Evolutionary conservation across 2,329 filamentous ascomycete genomes (phyloP), one percentile per base, ranked within the genome.

Genomic region (Xylaria hypoxylon): DNA sequence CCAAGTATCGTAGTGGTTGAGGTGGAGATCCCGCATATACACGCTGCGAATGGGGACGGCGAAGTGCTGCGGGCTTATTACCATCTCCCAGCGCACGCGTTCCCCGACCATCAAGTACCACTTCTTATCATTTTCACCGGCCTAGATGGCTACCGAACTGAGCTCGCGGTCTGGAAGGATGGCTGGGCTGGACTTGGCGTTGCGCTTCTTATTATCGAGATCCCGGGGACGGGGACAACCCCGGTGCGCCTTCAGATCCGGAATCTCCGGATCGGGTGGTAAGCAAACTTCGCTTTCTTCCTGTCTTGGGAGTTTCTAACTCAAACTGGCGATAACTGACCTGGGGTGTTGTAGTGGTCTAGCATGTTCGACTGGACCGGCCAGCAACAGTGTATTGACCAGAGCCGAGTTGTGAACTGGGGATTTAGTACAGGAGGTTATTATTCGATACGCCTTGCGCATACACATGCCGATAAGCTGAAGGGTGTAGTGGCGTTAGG

Each of bases 351-450:
- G 35, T 38, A 38, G 35, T 88, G 83, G 80, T 80, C 75, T 2
- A 85, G 80, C 61, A 72, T 89, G 33, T 81, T 88, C 48, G 84
- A 85, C 70, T 88, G 85, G 85, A 72, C 87, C 15, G 82, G 78
- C 28, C 67, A 73, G 44, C 84, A 86, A 68, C 68, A 78, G 0
- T 77, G 72, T 7, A 81, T 88, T 47, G 84, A 87, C 67, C 80
- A 78, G 62, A 75, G 75, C 33, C 82, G 81, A 56, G 72, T 86
- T 6, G 80, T 83, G 0, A 79, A 86, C 31, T 89, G 86, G 86
- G 85, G 83, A 0, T 87, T 87, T 72, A 83, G 80, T 62, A 89
- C 86, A 0, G 87, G 87, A 17, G 87, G 86, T 0, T 88, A 85
- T 75, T 88, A 89, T 71, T 82, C 84, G 1, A 85, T 88, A 10